Evolutionary conservation across 1,284 basidiomycete genomes (phyloP).

Genomic region (Trametes versicolor): DNA sequence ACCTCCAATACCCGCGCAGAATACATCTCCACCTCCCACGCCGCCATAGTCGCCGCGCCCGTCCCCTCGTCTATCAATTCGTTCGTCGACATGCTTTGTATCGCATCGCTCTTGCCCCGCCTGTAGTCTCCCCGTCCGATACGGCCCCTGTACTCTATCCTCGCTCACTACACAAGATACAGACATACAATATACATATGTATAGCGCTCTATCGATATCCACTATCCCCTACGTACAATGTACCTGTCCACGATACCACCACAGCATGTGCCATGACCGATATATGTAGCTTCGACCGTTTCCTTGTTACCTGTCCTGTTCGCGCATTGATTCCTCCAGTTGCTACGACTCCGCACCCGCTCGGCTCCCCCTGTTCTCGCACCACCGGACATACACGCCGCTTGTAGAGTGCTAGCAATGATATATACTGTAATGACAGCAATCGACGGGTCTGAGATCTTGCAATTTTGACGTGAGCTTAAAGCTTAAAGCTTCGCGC

Average conservation of each 20-base stretch:
- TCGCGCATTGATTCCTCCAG: background rate
- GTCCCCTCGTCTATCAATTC: background rate
- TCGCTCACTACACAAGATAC: conserved; percentile 1
- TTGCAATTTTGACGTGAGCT: background rate
- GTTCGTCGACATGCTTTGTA: conserved; percentile 25
- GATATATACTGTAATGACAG: background rate
- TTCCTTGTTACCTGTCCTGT: background rate
- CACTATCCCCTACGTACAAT: conserved; percentile 21
- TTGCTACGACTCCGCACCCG: background rate
- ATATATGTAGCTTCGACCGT: conserved; percentile 18
- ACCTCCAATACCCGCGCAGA: conserved; percentile 25
- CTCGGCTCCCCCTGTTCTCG: background rate
- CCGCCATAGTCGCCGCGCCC: conserved; percentile 19
- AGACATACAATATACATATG: conserved; percentile 21
- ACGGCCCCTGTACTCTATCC: conserved; percentile 2
- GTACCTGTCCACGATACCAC: conserved; percentile 26
- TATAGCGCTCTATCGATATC: conserved; percentile 16
- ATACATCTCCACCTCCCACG: conserved; percentile 27
- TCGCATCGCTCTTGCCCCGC: conserved; percentile 20
- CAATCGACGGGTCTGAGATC: background rate
- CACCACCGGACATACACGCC: conserved; percentile 1
- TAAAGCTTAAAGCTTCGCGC: background rate
- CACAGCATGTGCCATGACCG: conserved; percentile 3
- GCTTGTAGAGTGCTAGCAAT: background rate
- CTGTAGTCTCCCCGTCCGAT: background rate